Evolutionary conservation across 2,329 filamentous ascomycete species (phyloP).

Genomic region (Esteya vermicola): DNA sequence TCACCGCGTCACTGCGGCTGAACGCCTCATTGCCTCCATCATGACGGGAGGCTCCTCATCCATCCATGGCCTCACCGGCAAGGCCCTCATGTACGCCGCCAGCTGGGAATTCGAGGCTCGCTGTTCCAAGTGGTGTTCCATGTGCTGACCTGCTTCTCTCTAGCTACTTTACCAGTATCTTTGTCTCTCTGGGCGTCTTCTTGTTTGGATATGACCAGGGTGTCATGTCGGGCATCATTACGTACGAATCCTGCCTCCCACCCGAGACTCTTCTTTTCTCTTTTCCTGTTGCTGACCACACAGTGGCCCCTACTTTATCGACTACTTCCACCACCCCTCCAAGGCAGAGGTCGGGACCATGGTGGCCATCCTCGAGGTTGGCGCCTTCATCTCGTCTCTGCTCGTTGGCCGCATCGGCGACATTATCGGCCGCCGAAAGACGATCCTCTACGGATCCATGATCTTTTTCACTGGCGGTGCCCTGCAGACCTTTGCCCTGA

Average conservation of each 20-base stretch:
- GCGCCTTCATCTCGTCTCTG: conserved; percentile 81
- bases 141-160: not conserved
- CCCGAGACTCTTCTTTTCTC: not conserved
- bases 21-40: conserved; percentile 63
- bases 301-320: conserved; percentile 75
- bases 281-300: not conserved
- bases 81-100: conserved; percentile 62
- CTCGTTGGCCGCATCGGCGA: conserved; percentile 81
- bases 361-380: conserved; percentile 92
- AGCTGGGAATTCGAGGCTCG: too few relatives aligned
- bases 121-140: not conserved
- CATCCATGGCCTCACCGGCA: conserved; percentile 87
- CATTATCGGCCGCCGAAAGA: conserved; percentile 74
- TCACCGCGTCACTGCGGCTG: conserved; percentile 47
- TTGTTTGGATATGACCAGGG: conserved; percentile 84
- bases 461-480: conserved; percentile 78
- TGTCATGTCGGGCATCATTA: conserved; percentile 66
- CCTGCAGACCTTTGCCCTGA: conserved; percentile 65
- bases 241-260: conserved; percentile 28
- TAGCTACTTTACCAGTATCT: conserved; percentile 90
- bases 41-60: conserved; percentile 70
- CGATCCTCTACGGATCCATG: conserved; percentile 85
- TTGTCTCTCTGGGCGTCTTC: conserved; percentile 76
- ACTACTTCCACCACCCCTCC: conserved; percentile 84
- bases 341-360: conserved; percentile 85